Evolutionary conservation across 169 alveolate genomes (phyloP), one percentile per base, ranked within the genome.

Genomic region (Plasmodium fragile): DNA sequence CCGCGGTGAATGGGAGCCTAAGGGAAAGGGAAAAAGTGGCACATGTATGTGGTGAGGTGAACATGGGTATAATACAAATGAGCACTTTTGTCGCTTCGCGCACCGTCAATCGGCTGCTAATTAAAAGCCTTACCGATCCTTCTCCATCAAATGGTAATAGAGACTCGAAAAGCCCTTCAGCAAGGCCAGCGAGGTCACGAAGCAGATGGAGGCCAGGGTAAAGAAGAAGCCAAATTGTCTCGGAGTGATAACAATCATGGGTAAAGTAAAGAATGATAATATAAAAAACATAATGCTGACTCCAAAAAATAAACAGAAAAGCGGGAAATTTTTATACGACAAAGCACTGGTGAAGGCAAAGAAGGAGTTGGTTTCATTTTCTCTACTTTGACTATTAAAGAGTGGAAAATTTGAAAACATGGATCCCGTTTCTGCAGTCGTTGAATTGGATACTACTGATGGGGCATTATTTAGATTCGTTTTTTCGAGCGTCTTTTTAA

Each of bases 341-440:
- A 87, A 11, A 28, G 78, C 28, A 34, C 81, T 77, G 34, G 93
- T 87, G 49, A 87, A 78, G 18, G 90, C 89, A 32, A 65, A 75
- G 18, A 78, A 39, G 4, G 93, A 39, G 25, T n/a, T 78, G 5
- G 93, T 1, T 78, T 77, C 81, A 75, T 87, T 75, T 8, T 87
- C 89, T 25, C 90, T 59, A 78, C 28, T 87, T 43, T 75, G 93
- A 28, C 30, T 78, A 87, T 77, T 87, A 73, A 92, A 83, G 2
- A 77, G 43, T 16, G 92, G 89, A 39, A 84, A 91, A 36, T 92
- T 94, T 13, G 95, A 94, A 73, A 93, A 84, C 70, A 83, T 65
- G 2, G 93, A 59, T 22, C 79, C 85, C 32, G 85, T 83, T 49
- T 92, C 92, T n/a, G 92, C 92, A 36, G 92, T 22, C 3, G 92